phyloP scores from a whole-genome alignment of 2,329 filamentous ascomycete species.

The Talaromyces islandicus region DNA sequence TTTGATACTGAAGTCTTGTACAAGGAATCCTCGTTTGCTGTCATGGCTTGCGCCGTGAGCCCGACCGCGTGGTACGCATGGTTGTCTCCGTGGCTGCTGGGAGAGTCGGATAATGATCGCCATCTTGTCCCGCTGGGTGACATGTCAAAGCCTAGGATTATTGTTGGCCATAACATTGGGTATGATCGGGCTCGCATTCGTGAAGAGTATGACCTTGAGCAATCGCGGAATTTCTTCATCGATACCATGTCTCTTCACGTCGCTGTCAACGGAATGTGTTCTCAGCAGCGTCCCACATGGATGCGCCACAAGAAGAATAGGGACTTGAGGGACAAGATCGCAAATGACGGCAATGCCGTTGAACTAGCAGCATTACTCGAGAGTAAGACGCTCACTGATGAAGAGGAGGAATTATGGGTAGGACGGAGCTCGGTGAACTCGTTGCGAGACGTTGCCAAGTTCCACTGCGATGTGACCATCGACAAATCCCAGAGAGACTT shows the following conservation, averaged over 20 bases:
- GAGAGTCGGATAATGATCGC: constrained; percentile 67
- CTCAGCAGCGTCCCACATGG: constrained; percentile 91
- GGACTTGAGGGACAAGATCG: constrained; percentile 74
- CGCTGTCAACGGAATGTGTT: constrained; percentile 98
- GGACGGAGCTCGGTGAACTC: constrained; percentile 93
- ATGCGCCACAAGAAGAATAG: constrained; percentile 91
- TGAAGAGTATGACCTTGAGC: constrained; percentile 81
- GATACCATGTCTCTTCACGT: constrained; percentile 99
- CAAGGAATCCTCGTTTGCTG: constrained; percentile 84
- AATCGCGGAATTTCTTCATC: constrained; percentile 79
- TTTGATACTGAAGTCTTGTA: constrained; percentile 98
- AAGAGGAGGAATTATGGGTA: constrained; percentile 95
- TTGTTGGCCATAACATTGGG: constrained; percentile 92
- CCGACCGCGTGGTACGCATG: constrained; percentile 93
- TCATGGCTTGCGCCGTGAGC: constrained; percentile 93
- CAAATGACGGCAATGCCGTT: constrained; percentile 62
- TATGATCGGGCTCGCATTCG: constrained; percentile 83
- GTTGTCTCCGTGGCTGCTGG: constrained; percentile 91
- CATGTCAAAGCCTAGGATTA: constrained; percentile 62
- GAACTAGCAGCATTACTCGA: constrained; percentile 68
- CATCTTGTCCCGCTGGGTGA: constrained; percentile 88
- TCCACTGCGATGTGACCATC: constrained; percentile 85
- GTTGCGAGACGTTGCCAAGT: constrained; percentile 88
- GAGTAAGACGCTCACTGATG: constrained; percentile 61
- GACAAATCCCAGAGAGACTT: constrained; percentile 84